Conservation (phyloP, 1,139 yeast species). For the Blastobotrys illinoisensis region DNA sequence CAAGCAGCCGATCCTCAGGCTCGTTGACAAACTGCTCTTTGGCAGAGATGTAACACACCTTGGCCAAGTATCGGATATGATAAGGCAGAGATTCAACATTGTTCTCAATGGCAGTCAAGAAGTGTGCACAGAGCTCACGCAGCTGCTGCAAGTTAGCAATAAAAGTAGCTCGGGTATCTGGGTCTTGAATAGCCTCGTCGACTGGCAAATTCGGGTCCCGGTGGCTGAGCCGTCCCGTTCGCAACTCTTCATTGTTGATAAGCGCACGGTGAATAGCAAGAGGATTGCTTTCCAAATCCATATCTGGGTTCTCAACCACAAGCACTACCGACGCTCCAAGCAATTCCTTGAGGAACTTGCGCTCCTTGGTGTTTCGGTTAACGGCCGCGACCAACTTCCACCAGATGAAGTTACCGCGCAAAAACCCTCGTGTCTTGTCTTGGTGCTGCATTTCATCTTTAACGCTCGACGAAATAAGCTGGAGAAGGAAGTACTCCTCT, state of each 20-base stretch:
- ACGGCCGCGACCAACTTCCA: conserved; percentile 48
- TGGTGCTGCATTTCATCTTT: conserved; percentile 39
- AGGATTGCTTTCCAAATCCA: conserved; percentile 80
- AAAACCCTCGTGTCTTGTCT: conserved; percentile 25
- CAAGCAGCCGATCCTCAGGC: conserved; percentile 43
- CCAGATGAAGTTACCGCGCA: conserved; percentile 39
- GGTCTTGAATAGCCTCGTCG: conserved; percentile 72
- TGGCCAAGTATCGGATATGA: conserved; percentile 50
- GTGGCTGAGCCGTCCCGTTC: conserved; percentile 38
- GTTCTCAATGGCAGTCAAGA: conserved; percentile 44
- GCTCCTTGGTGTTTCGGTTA: conserved; percentile 55
- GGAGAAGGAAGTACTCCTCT: conserved; percentile 69
- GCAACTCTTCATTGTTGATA: conserved; percentile 44
- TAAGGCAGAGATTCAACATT: conserved; percentile 52
- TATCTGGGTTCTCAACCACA: conserved; percentile 51
- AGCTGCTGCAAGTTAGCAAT: conserved; percentile 68
- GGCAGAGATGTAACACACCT: conserved; percentile 36
- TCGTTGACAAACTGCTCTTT: conserved; percentile 37
- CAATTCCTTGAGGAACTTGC: conserved; percentile 48
- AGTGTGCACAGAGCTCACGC: conserved; percentile 63
- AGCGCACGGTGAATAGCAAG: conserved; percentile 45
- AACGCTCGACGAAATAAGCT: conserved; percentile 52
- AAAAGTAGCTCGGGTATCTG: conserved; percentile 61
- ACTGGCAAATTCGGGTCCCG: conserved; percentile 46
- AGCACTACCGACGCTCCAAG: conserved; percentile 48